Percentiles rank a stretch among this genome's conserved stretches.
phyloP scores from a whole-genome alignment of 495 filamentous ascomycete genomes.

The Hypoxylon perforatum region DNA sequence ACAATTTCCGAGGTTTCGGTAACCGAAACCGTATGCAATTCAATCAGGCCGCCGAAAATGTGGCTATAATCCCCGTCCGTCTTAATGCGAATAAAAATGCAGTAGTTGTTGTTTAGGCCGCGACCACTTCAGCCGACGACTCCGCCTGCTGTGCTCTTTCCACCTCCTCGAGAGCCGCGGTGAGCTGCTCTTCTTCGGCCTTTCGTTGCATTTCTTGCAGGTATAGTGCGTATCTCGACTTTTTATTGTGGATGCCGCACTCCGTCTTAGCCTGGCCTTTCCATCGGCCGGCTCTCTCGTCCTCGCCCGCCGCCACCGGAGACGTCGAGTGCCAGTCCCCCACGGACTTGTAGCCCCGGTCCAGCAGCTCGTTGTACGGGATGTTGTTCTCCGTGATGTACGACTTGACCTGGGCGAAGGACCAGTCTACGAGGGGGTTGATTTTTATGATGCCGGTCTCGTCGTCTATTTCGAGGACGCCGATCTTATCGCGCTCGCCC shows the following conservation, averaged over 20 bases:
- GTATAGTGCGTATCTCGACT: slow-evolving; percentile 89
- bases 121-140: neutral
- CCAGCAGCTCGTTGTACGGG: slow-evolving; percentile 91
- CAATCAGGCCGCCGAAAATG: neutral
- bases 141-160: slow-evolving; percentile 35
- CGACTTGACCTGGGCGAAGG: slow-evolving; percentile 85
- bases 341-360: slow-evolving; percentile 94
- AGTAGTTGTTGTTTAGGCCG: neutral
- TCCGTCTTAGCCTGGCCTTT: slow-evolving; percentile 95
- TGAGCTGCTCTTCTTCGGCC: slow-evolving; percentile 70
- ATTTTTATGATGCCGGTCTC: slow-evolving; percentile 90
- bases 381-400: slow-evolving; percentile 89
- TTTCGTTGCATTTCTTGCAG: slow-evolving; percentile 78
- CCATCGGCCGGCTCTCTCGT: slow-evolving; percentile 97
- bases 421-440: slow-evolving; percentile 98
- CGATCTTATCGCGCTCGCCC: slow-evolving; percentile 87
- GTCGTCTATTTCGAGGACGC: slow-evolving; percentile 92
- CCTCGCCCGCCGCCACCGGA: slow-evolving; percentile 88
- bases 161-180: slow-evolving; percentile 49
- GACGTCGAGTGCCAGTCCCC: slow-evolving; percentile 98
- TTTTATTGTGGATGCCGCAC: slow-evolving; percentile 97
- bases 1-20: slow-evolving; percentile 9
- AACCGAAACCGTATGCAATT: slow-evolving; percentile 16
- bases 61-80: neutral
- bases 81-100: neutral